A percentile compares a stretch with the other conserved stretches of the same genome.
Evolutionary conservation across 1,284 basidiomycete genomes (phyloP).

Genomic region (Paramarasmius palmivorus): DNA sequence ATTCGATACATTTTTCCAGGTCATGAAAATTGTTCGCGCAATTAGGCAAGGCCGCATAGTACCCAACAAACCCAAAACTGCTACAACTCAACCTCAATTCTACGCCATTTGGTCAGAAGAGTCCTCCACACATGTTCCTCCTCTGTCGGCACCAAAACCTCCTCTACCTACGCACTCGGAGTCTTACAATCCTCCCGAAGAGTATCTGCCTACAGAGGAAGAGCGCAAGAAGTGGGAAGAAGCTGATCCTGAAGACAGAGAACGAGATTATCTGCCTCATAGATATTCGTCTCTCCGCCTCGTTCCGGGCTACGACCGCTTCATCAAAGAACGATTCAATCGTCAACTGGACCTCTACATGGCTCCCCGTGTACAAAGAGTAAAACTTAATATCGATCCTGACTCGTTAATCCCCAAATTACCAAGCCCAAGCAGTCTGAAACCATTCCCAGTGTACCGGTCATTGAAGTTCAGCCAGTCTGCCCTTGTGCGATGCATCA

Average conservation of each 20-base stretch:
- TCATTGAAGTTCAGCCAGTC: constrained; percentile 76
- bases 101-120: constrained; percentile 91
- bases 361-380: constrained; percentile 88
- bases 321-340: constrained; percentile 93
- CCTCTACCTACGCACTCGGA: constrained; percentile 89
- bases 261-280: constrained; percentile 86
- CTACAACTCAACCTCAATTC: constrained; percentile 73
- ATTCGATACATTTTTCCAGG: constrained; percentile 42
- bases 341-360: constrained; percentile 97
- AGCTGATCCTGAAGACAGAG: constrained; percentile 88
- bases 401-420: constrained; percentile 92
- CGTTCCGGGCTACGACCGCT: constrained; percentile 90
- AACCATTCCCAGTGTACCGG: constrained; percentile 91
- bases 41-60: constrained; percentile 95
- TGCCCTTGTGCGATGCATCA: constrained; percentile 75
- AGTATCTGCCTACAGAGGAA: constrained; percentile 91
- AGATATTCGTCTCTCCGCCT: constrained; percentile 86
- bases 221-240: constrained; percentile 87
- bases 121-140: constrained; percentile 65
- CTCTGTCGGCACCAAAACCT: constrained; percentile 92
- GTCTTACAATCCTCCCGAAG: constrained; percentile 98
- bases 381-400: constrained; percentile 90
- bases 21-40: constrained; percentile 99
- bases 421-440: constrained; percentile 90
- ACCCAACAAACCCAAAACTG: constrained; percentile 81